Base-by-base conservation (phyloP, 2,329 filamentous ascomycete species). In the Sarocladium strictum region DNA sequence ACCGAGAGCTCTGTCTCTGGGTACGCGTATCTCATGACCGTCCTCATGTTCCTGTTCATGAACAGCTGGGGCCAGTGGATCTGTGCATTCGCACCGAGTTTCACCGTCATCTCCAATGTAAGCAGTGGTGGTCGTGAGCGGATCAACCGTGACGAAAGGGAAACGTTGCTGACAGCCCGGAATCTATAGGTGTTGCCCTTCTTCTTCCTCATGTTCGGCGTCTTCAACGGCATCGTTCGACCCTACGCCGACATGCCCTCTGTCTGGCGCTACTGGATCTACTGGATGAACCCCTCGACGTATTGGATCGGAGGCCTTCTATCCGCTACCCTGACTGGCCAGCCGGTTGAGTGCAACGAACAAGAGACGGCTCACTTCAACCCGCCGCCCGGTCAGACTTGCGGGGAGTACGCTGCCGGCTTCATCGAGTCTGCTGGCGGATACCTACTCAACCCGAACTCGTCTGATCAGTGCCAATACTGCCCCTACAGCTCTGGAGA, bases 31-130 rank as follows among this genome's bases (percentile, higher is more conserved):
- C 71, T 93, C 24, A 91, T 94, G 86, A 81, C 81, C 1, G 72
- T 92, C 63, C 76, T 93, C 0, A 91, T 91, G 72, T 90, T 84
- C 73, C 68, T 92, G 7, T 92, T 91, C 76, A 80, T 85, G 66
- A 80, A 79, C 29, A 84, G 77, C 60, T 92, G 85, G 88, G 90
- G 87, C 19, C 89, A 91, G 66, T 93, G 87, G 87, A 90, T 94
- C 61, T 88, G 85, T 58, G 89, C 90, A 1, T 91, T 91, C 67
- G 87, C 89, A 0, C 88, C 89, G 0, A 85, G 77, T 38, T 90
- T 90, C 70, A 89, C 87, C 1, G 86, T 90, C 58, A 90, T 92
- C 59, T 83, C 83, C 41, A 90, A 92, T 63, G 72, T 70, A 57
- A 70, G 72, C 65, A n/a, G n/a, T n/a, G n/a, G n/a, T n/a, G n/a